Base-by-base conservation (phyloP, 768 basidiomycete genomes). In the Pluteus cervinus region DNA sequence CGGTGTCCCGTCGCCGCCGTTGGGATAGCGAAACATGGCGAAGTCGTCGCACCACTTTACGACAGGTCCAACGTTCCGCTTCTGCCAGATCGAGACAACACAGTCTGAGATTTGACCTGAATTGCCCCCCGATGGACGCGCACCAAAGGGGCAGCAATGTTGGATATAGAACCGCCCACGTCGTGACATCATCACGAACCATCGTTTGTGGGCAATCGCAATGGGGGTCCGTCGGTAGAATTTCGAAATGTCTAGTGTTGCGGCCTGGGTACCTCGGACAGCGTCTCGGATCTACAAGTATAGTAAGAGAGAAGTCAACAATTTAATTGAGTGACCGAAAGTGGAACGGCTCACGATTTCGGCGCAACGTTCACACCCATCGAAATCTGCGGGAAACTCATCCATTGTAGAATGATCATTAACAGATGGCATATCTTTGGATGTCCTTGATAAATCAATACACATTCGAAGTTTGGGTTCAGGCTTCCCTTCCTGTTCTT, bases 31-130 rank as follows among this genome's bases (percentile, higher is more conserved):
- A 24, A 44, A 29, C 12, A 43, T 20, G 11, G 28, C 29, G 24
- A 47, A 30, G 29, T 55, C 46, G 39, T 55, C 54, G n/a, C 39
- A 37, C 50, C 51, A 54, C 23, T 51, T 52, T 23, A 39, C 15
- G 9, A 33, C 14, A 9, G 42, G 46, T n/a, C 16, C 25, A 11
- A 53, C 20, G 2, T 29, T 26, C 7, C 31, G 7, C 14, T 24
- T 14, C 3, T 24, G 11, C 32, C 52, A 38, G 17, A 54, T 40
- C 15, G 40, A 40, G 0, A 47, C 26, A 4, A 37, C 33, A 1
- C 51, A 41, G 18, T 48, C 43, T 1, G 44, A 37, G 0, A 51
- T 36, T 25, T 47, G 24, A 1, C 55, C 53, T n/a, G 47, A 42
- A 22, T 53, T 42, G 17, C 54, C 44, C 15, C 37, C 33, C 11